These are phyloP conservation scores for Cryptococcus sp. DNA, from an alignment of 1,284 basidiomycete species.

Conservation along the genomic window DNA sequence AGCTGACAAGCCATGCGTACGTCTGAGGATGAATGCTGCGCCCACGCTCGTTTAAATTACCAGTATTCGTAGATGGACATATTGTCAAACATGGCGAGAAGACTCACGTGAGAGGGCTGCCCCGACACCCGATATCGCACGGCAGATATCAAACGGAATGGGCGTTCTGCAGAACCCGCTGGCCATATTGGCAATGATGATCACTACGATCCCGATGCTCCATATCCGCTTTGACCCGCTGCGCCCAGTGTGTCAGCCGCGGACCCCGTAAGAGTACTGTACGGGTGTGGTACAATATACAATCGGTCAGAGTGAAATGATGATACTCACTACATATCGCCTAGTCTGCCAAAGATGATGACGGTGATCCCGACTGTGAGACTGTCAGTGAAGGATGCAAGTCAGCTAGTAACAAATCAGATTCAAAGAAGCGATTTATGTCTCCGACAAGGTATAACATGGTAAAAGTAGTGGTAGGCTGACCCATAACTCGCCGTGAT, in stretches of 20 bases:
- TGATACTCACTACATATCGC: conserved; percentile 30
- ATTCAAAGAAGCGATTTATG: neutral
- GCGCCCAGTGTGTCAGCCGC: neutral
- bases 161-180: conserved; percentile 23
- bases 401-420: too few species aligned
- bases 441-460: neutral
- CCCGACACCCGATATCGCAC: conserved; percentile 35
- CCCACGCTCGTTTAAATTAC: too few species aligned
- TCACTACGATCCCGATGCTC: conserved; percentile 14
- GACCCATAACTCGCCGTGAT: conserved; percentile 29
- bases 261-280: too few species aligned
- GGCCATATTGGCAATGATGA: conserved; percentile 19
- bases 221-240: conserved; percentile 25
- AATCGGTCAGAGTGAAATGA: neutral
- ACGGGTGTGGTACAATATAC: neutral
- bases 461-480: too few species aligned
- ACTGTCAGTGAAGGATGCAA: neutral
- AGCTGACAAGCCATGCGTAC: too few species aligned
- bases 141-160: conserved; percentile 31
- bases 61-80: too few species aligned
- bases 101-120: conserved; percentile 29
- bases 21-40: too few species aligned
- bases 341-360: conserved; percentile 28
- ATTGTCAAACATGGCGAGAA: too few species aligned
- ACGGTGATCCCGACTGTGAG: conserved; percentile 39